These are phyloP conservation scores for Pterocarpus macrocarpus DNA, from an alignment of 306 rosid species.

Conservation along the genomic window DNA sequence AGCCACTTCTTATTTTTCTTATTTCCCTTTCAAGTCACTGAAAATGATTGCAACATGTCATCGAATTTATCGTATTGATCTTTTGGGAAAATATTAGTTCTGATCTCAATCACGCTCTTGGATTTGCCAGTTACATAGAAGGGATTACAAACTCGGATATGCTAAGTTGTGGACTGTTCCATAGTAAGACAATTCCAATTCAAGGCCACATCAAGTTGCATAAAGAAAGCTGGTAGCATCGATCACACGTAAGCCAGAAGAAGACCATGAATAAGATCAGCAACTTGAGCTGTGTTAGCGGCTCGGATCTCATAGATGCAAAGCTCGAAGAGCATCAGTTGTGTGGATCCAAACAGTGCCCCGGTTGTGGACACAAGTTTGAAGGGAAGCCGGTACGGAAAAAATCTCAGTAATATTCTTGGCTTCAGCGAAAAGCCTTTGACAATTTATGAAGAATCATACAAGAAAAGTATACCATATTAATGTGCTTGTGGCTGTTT, in stretches of 20 bases:
- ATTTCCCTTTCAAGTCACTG: background rate
- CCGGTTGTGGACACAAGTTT: slow-evolving; percentile 92
- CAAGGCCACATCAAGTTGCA: slow-evolving; percentile 29
- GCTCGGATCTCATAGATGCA: slow-evolving; percentile 92
- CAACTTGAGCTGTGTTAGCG: slow-evolving; percentile 57
- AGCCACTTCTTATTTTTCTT: background rate
- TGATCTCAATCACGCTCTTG: slow-evolving; percentile 33
- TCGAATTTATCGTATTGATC: background rate
- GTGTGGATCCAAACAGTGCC: slow-evolving; percentile 98
- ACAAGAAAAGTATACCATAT: slow-evolving; percentile 25
- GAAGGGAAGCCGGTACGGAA: slow-evolving; percentile 82
- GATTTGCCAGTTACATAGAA: too few species aligned
- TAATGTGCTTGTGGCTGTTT: slow-evolving; percentile 33
- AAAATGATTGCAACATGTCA: slow-evolving; percentile 8
- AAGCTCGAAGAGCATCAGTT: slow-evolving; percentile 95
- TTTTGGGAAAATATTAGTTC: background rate
- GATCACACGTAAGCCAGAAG: background rate
- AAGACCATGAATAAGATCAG: slow-evolving; percentile 62
- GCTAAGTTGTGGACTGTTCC: slow-evolving; percentile 38
- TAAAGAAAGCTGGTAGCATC: slow-evolving; percentile 40
- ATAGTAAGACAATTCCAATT: slow-evolving; percentile 21
- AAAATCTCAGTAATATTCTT: slow-evolving; percentile 46
- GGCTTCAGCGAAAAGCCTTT: slow-evolving; percentile 49
- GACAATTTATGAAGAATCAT: slow-evolving; percentile 44
- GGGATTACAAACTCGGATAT: slow-evolving; percentile 30